A percentile compares a stretch with the other conserved stretches of the same genome.
Conservation (phyloP, 345 rosid genomes). For the Arabis alpina region DNA sequence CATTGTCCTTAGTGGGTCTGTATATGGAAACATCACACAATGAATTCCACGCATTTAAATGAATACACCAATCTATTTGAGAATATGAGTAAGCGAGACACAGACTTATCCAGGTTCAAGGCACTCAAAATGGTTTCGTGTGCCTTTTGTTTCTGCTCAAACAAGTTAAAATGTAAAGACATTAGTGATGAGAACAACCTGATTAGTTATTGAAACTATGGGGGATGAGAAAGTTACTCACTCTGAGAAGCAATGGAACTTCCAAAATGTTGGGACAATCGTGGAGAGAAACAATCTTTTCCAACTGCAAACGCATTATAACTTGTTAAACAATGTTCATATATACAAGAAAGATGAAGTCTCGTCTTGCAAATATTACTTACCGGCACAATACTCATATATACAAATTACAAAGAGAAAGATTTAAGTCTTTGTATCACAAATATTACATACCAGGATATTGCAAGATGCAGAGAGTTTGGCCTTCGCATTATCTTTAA, state of each 20-base stretch:
- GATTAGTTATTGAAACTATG: neutral
- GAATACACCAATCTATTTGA: neutral
- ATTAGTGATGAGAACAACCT: neutral
- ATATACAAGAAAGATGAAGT: too few relatives aligned
- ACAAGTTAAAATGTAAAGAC: constrained; percentile 17
- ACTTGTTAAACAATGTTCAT: constrained; percentile 13
- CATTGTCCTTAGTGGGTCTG: constrained; percentile 70
- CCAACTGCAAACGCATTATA: constrained; percentile 54
- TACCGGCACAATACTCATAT: neutral
- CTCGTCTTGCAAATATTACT: too few relatives aligned
- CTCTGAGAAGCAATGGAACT: constrained; percentile 84
- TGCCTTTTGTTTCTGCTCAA: constrained; percentile 87
- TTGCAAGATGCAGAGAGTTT: constrained; percentile 94
- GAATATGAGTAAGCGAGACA: constrained; percentile 37
- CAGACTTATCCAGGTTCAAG: constrained; percentile 71
- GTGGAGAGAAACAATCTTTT: constrained; percentile 73
- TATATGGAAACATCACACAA: constrained; percentile 15
- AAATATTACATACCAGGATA: constrained; percentile 62
- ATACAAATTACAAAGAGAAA: neutral
- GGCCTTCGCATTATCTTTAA: constrained; percentile 75
- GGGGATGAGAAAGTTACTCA: constrained; percentile 44
- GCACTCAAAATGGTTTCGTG: constrained; percentile 83
- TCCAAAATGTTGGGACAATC: constrained; percentile 99
- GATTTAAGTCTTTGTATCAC: neutral
- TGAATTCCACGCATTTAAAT: constrained; percentile 3